Evolutionary conservation across 2,329 filamentous ascomycete genomes (phyloP).

Genomic region (Claviceps maximensis): DNA sequence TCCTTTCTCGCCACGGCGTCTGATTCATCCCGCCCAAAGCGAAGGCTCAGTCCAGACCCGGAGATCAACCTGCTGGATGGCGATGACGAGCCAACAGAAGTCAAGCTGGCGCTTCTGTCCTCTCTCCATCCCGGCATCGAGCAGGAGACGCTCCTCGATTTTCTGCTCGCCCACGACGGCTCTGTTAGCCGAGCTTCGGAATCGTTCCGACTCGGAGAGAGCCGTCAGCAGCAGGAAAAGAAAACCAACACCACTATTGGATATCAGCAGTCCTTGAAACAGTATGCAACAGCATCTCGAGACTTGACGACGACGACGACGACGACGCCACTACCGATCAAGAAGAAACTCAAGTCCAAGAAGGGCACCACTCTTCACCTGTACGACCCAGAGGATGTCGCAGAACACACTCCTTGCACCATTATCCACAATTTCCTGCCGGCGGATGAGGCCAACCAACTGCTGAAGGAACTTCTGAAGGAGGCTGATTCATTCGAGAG

Average conservation of each 20-base stretch:
- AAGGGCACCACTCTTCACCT: constrained; percentile 76
- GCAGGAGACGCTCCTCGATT: constrained; percentile 60
- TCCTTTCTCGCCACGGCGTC: constrained; percentile 39
- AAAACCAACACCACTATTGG: constrained; percentile 31
- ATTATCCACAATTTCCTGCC: constrained; percentile 88
- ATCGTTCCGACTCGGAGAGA: constrained; percentile 30
- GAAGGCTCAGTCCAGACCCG: constrained; percentile 24
- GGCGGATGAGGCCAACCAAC: constrained; percentile 51
- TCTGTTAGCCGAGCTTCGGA: constrained; percentile 53
- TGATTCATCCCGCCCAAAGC: constrained; percentile 26
- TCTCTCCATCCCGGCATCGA: constrained; percentile 57
- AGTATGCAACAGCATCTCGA: constrained; percentile 25
- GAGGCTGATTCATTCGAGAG: constrained; percentile 60
- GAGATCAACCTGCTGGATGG: constrained; percentile 13
- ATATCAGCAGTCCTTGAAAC: constrained; percentile 50
- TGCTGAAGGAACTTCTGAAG: constrained; percentile 62
- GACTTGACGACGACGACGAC: background rate
- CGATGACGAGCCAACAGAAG: constrained; percentile 59
- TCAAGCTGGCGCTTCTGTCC: constrained; percentile 72
- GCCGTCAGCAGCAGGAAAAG: background rate
- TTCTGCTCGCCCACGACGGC: constrained; percentile 65
- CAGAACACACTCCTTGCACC: constrained; percentile 74
- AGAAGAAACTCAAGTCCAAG: constrained; percentile 47
- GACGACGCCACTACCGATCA: constrained; percentile 13
- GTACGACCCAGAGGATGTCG: constrained; percentile 69